Percentiles rank a stretch among this genome's conserved stretches.
phyloP scores from a whole-genome alignment of 306 rosid genomes.

The Malus fusca region DNA sequence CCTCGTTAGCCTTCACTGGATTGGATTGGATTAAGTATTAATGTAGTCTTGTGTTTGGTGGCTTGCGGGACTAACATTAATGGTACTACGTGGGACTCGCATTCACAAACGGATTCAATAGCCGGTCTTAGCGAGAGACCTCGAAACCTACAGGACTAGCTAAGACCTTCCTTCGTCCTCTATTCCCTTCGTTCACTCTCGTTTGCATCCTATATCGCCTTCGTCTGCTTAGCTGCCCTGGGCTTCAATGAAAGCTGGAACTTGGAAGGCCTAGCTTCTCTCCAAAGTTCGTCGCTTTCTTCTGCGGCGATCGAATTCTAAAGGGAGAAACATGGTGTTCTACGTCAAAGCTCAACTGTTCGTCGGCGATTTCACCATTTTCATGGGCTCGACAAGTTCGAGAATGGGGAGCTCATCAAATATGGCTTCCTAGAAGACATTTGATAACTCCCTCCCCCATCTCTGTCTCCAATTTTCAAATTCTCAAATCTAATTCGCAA shows the following conservation, averaged over 20 bases:
- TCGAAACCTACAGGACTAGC: too few species aligned
- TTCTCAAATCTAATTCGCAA: background rate
- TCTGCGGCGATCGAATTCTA: slow-evolving; percentile 5
- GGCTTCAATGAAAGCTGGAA: background rate
- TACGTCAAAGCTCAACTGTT: slow-evolving; percentile 91
- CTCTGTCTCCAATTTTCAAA: background rate
- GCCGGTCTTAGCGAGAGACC: too few species aligned
- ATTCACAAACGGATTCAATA: too few species aligned
- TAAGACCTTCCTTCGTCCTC: too few species aligned
- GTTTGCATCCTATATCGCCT: too few species aligned
- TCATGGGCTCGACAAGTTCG: slow-evolving; percentile 89
- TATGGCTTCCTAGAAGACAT: slow-evolving; percentile 84
- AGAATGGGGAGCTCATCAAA: slow-evolving; percentile 97
- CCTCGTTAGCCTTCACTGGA: too few species aligned
- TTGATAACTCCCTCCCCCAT: slow-evolving; percentile 38
- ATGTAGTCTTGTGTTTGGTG: too few species aligned
- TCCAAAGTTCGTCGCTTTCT: background rate
- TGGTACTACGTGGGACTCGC: too few species aligned
- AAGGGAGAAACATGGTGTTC: slow-evolving; percentile 67
- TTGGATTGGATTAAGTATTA: too few species aligned
- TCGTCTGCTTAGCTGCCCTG: too few species aligned
- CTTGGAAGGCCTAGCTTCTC: slow-evolving; percentile 12
- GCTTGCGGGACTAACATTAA: too few species aligned
- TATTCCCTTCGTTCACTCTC: too few species aligned
- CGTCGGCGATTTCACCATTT: slow-evolving; percentile 78